Evolutionary conservation across 495 filamentous ascomycete genomes (phyloP).

Genomic region (Arthonia radiata): DNA sequence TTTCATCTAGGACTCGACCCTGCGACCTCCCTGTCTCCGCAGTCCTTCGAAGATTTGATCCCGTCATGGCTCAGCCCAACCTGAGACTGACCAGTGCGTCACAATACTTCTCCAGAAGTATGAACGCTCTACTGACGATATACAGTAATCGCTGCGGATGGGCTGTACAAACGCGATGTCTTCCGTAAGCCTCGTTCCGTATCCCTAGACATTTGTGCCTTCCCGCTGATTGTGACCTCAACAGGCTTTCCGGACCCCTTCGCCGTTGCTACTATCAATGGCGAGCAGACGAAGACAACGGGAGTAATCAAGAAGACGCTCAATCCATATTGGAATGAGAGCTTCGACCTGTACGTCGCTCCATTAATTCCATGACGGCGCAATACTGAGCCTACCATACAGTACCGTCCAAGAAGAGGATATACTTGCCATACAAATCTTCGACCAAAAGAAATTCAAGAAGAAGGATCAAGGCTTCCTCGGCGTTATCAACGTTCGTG

Average conservation of each 20-base stretch:
- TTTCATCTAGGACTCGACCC: too few relatives aligned
- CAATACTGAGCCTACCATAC: constrained; percentile 5
- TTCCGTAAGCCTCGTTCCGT: constrained; percentile 56
- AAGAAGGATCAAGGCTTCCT: constrained; percentile 99
- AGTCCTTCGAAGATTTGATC: too few relatives aligned
- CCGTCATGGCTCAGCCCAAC: constrained; percentile 23
- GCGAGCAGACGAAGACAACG: constrained; percentile 91
- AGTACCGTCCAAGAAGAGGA: constrained; percentile 80
- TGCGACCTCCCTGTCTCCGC: too few relatives aligned
- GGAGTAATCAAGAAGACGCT: constrained; percentile 88
- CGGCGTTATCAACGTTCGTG: constrained; percentile 87
- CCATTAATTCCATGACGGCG: constrained; percentile 1
- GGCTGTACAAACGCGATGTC: constrained; percentile 96
- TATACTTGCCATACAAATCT: constrained; percentile 92
- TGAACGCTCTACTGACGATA: constrained; percentile 9
- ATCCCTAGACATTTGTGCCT: constrained; percentile 7
- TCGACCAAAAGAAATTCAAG: constrained; percentile 99
- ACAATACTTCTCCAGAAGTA: constrained; percentile 24
- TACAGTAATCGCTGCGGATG: constrained; percentile 90
- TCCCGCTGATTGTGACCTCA: constrained; percentile 8
- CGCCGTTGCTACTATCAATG: constrained; percentile 84
- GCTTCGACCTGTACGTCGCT: constrained; percentile 64
- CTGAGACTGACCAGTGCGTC: constrained; percentile 37
- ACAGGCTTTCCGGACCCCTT: constrained; percentile 93
- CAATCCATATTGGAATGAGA: constrained; percentile 98